These are phyloP conservation scores for Tulasnella sp. DNA, from an alignment of 768 basidiomycete species.

Conservation along the genomic window DNA sequence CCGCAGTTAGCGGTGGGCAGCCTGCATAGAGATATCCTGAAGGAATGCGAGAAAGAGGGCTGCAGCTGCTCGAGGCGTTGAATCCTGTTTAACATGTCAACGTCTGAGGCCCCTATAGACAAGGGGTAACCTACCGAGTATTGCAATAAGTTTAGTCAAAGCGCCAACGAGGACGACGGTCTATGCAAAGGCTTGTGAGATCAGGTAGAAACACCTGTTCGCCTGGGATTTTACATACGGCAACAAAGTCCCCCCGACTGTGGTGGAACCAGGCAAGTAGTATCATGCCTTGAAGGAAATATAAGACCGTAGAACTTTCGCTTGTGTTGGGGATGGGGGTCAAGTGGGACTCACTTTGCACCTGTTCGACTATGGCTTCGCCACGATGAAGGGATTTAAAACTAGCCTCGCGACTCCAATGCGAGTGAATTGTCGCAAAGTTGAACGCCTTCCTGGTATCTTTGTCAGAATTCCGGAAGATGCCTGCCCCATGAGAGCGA, in stretches of 20 bases:
- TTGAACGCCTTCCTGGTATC: not conserved
- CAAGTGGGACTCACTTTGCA: not conserved
- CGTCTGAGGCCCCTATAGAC: no score
- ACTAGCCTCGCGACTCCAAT: not conserved
- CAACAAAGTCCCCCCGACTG: not conserved
- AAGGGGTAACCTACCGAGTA: no score
- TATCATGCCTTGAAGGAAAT: not conserved
- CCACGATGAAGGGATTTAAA: not conserved
- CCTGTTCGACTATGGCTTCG: not conserved
- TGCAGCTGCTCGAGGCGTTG: not conserved
- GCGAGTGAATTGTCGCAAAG: not conserved
- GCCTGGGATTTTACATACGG: not conserved
- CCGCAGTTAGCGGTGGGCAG: not conserved
- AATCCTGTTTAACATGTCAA: no score
- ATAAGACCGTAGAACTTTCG: not conserved
- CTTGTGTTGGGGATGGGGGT: no score
- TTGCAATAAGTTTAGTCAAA: no score
- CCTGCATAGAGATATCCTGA: not conserved
- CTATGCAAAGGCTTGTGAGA: no score
- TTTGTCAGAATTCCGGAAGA: not conserved
- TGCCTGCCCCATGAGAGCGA: not conserved
- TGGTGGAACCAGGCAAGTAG: not conserved
- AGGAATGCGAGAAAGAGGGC: constrained; percentile 6
- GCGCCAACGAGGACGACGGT: no score
- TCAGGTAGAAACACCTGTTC: no score